phyloP scores from a whole-genome alignment of 352 stramenopile genomes.

The Peronospora tabacina region DNA sequence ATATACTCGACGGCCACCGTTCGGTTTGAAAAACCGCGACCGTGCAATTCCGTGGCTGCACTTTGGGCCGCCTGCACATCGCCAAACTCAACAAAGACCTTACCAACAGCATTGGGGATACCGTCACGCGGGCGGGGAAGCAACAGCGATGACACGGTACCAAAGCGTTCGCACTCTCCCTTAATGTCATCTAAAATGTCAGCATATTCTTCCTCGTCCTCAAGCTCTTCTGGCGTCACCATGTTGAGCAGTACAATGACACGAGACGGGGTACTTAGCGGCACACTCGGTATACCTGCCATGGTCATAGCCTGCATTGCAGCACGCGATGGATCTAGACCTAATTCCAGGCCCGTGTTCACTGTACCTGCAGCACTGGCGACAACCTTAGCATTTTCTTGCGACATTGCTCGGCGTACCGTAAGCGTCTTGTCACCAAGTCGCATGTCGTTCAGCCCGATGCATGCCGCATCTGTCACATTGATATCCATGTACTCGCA shows the following conservation, averaged over 20 bases:
- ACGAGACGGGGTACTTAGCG: constrained; percentile 54
- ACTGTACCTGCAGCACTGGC: constrained; percentile 55
- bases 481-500: constrained; percentile 92
- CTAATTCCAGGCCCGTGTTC: constrained; percentile 62
- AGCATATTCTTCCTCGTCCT: constrained; percentile 91
- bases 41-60: constrained; percentile 86
- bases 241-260: constrained; percentile 97
- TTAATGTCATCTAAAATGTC: constrained; percentile 95
- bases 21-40: constrained; percentile 89
- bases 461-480: constrained; percentile 88
- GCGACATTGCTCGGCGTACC: constrained; percentile 79
- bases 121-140: constrained; percentile 69
- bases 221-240: constrained; percentile 93
- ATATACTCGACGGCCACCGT: constrained; percentile 88
- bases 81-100: constrained; percentile 92
- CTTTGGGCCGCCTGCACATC: constrained; percentile 65
- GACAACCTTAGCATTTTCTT: constrained; percentile 60
- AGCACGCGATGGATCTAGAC: constrained; percentile 51
- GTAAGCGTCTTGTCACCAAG: constrained; percentile 89
- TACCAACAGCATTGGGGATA: constrained; percentile 48
- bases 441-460: constrained; percentile 94
- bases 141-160: constrained; percentile 66
- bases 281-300: constrained; percentile 46
- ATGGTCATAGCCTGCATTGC: constrained; percentile 66
- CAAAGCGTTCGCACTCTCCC: constrained; percentile 90